A percentile compares a stretch with the other conserved stretches of the same genome.
Conservation (phyloP, 1,284 basidiomycete genomes). For the Pseudozyma pruni region DNA sequence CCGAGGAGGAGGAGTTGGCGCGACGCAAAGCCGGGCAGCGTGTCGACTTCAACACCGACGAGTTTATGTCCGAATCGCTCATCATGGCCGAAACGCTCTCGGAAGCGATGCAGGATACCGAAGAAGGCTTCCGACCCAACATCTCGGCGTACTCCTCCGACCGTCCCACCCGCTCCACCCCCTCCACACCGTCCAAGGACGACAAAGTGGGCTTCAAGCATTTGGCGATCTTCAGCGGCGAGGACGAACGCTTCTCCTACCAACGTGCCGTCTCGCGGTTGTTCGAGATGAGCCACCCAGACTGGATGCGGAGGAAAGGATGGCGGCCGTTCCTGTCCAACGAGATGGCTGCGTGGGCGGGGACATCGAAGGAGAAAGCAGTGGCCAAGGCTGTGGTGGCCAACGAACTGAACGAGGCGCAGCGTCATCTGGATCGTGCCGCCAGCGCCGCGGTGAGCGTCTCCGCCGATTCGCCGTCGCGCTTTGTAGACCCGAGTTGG, state of each 20-base stretch:
- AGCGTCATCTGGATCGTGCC: conserved; percentile 16
- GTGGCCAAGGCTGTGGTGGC: conserved; percentile 20
- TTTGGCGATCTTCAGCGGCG: conserved; percentile 76
- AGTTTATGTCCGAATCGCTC: conserved; percentile 68
- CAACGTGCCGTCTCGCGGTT: conserved; percentile 77
- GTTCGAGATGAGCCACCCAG: conserved; percentile 72
- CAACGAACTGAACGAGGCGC: conserved; percentile 23
- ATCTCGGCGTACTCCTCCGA: conserved; percentile 72
- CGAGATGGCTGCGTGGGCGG: conserved; percentile 52
- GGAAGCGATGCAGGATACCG: conserved; percentile 71
- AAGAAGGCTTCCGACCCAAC: conserved; percentile 74
- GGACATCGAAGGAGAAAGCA: conserved; percentile 13
- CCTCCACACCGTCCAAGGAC: conserved; percentile 25
- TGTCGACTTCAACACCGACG: conserved; percentile 31
- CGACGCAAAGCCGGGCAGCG: conserved; percentile 13
- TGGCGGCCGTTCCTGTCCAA: conserved; percentile 51
- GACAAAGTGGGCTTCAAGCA: conserved; percentile 70
- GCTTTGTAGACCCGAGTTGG: conserved; percentile 28
- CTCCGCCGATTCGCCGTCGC: conserved; percentile 4
- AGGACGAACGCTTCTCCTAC: conserved; percentile 78
- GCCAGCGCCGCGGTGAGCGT: conserved; percentile 12
- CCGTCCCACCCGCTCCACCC: conserved; percentile 2
- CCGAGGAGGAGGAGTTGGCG: conserved; percentile 33
- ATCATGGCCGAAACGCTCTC: conserved; percentile 75
- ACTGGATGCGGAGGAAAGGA: conserved; percentile 45